Conservation (phyloP, 257 asterid species). For the Ballota nigra region DNA sequence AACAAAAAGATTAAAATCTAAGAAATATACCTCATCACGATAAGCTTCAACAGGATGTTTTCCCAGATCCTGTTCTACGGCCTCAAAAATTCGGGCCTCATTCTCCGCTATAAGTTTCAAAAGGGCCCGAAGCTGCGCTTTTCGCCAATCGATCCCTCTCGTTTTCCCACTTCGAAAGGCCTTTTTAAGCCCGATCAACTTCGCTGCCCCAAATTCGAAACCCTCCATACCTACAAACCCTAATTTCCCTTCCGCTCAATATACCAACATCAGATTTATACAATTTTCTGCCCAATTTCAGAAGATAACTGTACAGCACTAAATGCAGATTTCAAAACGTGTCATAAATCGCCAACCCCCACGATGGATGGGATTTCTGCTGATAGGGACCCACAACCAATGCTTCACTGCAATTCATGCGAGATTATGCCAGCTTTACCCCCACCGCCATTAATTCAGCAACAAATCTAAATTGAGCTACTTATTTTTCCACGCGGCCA, state of each 20-base stretch:
- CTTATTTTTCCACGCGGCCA: neutral
- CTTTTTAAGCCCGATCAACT: slow-evolving; percentile 40
- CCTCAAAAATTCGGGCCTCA: slow-evolving; percentile 59
- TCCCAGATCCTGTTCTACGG: slow-evolving; percentile 74
- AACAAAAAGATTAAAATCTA: neutral
- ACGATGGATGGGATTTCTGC: neutral
- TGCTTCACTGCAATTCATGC: too few relatives aligned
- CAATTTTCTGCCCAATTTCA: neutral
- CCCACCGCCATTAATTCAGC: neutral
- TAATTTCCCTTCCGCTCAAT: neutral
- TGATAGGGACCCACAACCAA: slow-evolving; percentile 1
- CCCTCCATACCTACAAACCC: slow-evolving; percentile 30
- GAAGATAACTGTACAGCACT: neutral
- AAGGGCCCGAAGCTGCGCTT: slow-evolving; percentile 68
- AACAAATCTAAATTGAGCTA: too few relatives aligned
- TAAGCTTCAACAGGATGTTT: slow-evolving; percentile 83
- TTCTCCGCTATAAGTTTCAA: slow-evolving; percentile 60
- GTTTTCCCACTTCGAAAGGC: slow-evolving; percentile 69
- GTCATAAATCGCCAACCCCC: neutral
- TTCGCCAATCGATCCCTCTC: slow-evolving; percentile 67
- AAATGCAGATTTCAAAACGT: neutral
- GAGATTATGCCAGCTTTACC: neutral
- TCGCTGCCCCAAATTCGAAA: slow-evolving; percentile 16
- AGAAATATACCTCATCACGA: slow-evolving; percentile 69
- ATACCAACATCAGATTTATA: neutral